These are phyloP conservation scores for Helianthus tuberosus DNA, from an alignment of 129 eudicot species.

Conservation along the genomic window DNA sequence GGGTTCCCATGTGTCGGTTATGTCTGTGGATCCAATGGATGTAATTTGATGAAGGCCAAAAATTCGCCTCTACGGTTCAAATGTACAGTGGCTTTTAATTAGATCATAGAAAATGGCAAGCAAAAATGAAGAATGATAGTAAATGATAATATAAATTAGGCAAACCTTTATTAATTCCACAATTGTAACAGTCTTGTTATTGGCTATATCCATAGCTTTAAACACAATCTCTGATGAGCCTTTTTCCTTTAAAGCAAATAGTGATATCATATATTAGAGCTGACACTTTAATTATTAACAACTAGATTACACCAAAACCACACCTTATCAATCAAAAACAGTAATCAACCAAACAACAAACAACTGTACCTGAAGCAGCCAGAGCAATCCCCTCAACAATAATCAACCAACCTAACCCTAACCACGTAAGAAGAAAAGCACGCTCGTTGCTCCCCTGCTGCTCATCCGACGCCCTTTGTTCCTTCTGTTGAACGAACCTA, in stretches of 20 bases:
- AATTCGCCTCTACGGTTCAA: slow-evolving; percentile 75
- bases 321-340: neutral
- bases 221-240: slow-evolving; percentile 82
- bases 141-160: neutral
- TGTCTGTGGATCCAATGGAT: slow-evolving; percentile 82
- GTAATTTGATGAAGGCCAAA: slow-evolving; percentile 96
- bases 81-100: neutral
- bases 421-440: too few species aligned
- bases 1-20: slow-evolving; percentile 98
- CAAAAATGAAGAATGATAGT: too few species aligned
- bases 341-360: too few species aligned
- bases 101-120: neutral
- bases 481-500: too few species aligned
- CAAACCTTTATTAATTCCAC: slow-evolving; percentile 93
- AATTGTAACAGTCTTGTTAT: slow-evolving; percentile 93
- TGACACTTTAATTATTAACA: neutral
- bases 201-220: slow-evolving; percentile 99
- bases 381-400: too few species aligned
- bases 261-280: slow-evolving; percentile 1
- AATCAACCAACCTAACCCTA: too few species aligned
- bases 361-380: too few species aligned
- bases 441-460: too few species aligned
- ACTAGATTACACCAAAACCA: neutral
- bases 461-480: too few species aligned
- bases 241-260: slow-evolving; percentile 60